These are phyloP conservation scores for Silene vulgaris DNA, from an alignment of 179 eudicot genomes.

Conservation along the genomic window DNA sequence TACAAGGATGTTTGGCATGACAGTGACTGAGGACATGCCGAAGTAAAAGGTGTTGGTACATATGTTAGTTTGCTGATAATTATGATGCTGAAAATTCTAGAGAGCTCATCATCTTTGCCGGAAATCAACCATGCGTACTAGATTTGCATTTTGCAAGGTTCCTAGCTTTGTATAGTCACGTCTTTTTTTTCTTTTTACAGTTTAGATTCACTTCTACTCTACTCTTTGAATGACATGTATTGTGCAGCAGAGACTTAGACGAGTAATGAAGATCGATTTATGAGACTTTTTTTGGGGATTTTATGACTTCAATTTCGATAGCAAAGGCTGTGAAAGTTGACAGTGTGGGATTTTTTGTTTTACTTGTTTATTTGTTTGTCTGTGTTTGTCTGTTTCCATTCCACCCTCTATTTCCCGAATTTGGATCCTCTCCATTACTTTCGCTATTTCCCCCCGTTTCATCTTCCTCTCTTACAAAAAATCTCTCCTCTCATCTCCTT, in stretches of 20 bases:
- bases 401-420: no score
- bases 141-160: constrained; percentile 16
- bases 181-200: not conserved
- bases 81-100: constrained; percentile 15
- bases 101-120: constrained; percentile 8
- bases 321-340: not conserved
- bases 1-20: constrained; percentile 18
- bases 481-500: no score
- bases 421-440: no score
- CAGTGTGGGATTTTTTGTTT: no score
- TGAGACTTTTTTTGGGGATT: not conserved
- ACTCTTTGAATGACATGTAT: not conserved
- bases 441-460: no score
- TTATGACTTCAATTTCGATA: not conserved
- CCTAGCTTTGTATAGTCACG: constrained; percentile 28
- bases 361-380: no score
- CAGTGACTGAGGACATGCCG: constrained; percentile 15
- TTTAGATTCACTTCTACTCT: constrained; percentile 10
- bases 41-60: constrained; percentile 25
- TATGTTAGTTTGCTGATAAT: constrained; percentile 24
- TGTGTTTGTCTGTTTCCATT: no score
- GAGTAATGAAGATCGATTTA: not conserved
- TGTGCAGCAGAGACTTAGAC: not conserved
- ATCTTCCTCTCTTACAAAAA: no score
- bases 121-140: constrained; percentile 16